Evolutionary conservation across 2,329 filamentous ascomycete genomes (phyloP).

Genomic region (Parasarocladium wereldwijsianum): DNA sequence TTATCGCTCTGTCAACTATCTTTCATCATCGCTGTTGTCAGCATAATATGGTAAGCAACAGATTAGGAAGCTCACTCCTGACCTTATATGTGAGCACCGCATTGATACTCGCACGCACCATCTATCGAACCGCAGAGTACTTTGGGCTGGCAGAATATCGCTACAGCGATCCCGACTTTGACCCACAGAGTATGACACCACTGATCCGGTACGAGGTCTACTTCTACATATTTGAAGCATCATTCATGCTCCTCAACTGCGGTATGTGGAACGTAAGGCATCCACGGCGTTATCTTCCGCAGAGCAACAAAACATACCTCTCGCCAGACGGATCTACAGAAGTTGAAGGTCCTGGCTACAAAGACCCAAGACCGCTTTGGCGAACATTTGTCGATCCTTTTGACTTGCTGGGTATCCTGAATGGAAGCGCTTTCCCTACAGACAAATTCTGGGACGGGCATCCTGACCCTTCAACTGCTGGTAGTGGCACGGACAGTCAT

Average conservation of each 20-base stretch:
- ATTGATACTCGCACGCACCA: conserved; percentile 36
- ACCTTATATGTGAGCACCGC: conserved; percentile 35
- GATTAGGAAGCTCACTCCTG: conserved; percentile 21
- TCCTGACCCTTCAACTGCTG: too few relatives aligned
- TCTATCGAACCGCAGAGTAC: conserved; percentile 45
- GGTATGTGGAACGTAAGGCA: conserved; percentile 34
- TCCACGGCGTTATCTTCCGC: conserved; percentile 34
- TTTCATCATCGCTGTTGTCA: conserved; percentile 32
- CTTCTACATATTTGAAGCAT: conserved; percentile 43
- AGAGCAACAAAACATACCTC: conserved; percentile 33
- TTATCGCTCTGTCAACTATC: conserved; percentile 28
- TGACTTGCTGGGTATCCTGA: conserved; percentile 20
- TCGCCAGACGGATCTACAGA: conserved; percentile 32
- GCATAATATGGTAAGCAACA: conserved; percentile 18
- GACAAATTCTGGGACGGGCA: conserved; percentile 21
- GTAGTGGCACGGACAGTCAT: too few relatives aligned
- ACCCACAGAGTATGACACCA: conserved; percentile 22
- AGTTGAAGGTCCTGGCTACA: conserved; percentile 31
- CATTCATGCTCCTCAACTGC: conserved; percentile 35
- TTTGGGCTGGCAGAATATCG: conserved; percentile 31
- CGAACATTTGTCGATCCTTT: conserved; percentile 27
- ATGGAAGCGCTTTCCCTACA: conserved; percentile 14
- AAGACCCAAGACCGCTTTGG: conserved; percentile 28
- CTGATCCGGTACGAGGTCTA: conserved; percentile 42
- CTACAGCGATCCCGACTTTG: conserved; percentile 20